Percentiles rank a stretch among this genome's conserved stretches.
phyloP scores from a whole-genome alignment of 768 basidiomycete species.

The Boletus vermiculosoides region DNA sequence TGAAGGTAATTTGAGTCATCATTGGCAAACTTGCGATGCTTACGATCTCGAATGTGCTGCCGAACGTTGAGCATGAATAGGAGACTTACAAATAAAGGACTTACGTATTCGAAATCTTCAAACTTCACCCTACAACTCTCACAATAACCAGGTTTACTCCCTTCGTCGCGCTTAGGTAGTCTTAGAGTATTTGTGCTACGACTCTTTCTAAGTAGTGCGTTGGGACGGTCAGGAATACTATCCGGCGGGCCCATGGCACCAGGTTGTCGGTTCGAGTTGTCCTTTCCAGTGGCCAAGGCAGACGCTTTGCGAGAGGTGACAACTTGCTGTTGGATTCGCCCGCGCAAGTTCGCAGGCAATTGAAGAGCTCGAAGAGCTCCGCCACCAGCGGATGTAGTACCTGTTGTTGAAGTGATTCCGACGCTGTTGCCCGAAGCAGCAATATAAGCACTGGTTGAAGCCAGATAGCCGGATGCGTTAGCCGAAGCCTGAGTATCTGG shows the following conservation, averaged over 20 bases:
- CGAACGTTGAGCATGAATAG: conserved; percentile 1
- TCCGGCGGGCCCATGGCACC: conserved; percentile 68
- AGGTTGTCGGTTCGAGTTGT: conserved; percentile 27
- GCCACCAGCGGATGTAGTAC: conserved; percentile 72
- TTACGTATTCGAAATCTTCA: conserved; percentile 78
- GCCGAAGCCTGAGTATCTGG: conserved; percentile 47
- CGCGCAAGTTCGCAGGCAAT: conserved; percentile 53
- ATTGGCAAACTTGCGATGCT: conserved; percentile 79
- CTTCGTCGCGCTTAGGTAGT: conserved; percentile 78
- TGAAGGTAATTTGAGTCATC: conserved; percentile 75
- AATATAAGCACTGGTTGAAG: conserved; percentile 62
- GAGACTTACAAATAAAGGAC: conserved; percentile 9
- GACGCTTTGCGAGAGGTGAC: conserved; percentile 60
- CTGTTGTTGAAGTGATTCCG: conserved; percentile 85
- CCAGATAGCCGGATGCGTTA: conserved; percentile 69
- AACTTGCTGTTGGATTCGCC: conserved; percentile 62
- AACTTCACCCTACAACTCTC: conserved; percentile 94
- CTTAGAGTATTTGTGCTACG: conserved; percentile 77
- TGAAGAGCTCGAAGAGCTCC: conserved; percentile 43
- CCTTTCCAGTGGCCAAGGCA: conserved; percentile 26
- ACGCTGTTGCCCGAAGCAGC: conserved; percentile 97
- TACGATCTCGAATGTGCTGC: conserved; percentile 72
- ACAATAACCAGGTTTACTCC: conserved; percentile 92
- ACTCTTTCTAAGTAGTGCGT: conserved; percentile 61
- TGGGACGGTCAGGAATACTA: conserved; percentile 52